Evolutionary conservation across 352 stramenopile species (phyloP).

Genomic region (Peronospora tabacina): DNA sequence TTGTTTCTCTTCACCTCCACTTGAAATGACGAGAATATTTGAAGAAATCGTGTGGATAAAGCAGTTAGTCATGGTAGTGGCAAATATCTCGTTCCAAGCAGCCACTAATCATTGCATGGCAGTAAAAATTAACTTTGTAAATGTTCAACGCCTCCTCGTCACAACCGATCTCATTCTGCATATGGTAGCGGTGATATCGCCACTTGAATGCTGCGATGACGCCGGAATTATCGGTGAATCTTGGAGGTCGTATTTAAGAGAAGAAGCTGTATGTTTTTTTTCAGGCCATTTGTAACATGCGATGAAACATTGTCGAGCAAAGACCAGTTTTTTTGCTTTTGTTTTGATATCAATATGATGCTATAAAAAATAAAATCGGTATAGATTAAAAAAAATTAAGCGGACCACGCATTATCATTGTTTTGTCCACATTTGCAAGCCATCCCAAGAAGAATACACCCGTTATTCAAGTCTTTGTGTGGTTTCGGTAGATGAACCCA

Average conservation of each 20-base stretch:
- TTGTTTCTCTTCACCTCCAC: no score
- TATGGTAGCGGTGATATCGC: background rate
- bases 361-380: background rate
- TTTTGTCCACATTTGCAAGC: background rate
- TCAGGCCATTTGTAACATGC: background rate
- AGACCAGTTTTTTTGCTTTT: background rate
- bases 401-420: background rate
- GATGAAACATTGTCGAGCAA: background rate
- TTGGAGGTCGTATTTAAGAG: background rate
- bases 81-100: background rate
- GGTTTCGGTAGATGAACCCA: background rate
- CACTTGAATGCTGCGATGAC: no score
- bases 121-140: background rate
- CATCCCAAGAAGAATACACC: background rate
- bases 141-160: background rate
- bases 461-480: background rate
- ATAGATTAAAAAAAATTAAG: background rate
- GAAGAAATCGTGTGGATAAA: background rate
- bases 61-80: background rate
- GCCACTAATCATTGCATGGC: background rate
- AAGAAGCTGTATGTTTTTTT: background rate
- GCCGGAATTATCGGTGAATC: no score
- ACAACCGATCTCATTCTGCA: background rate
- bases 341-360: no score
- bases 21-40: background rate